These are phyloP conservation scores for Mucor lusitanicus DNA, from an alignment of 371 early-diverging fungal genomes.

Conservation along the genomic window DNA sequence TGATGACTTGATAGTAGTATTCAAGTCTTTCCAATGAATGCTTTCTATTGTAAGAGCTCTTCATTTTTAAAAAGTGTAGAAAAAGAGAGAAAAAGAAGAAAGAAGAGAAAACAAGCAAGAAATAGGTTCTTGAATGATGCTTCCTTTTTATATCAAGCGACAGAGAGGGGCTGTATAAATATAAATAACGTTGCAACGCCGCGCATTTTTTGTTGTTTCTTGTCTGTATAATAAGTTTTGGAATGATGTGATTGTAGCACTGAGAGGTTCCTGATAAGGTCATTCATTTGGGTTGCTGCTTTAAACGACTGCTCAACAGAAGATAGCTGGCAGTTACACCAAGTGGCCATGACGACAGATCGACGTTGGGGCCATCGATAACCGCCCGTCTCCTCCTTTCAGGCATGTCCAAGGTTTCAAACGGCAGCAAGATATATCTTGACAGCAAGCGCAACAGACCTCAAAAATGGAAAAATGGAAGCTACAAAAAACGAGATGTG, in stretches of 20 bases:
- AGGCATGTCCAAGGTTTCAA: background rate
- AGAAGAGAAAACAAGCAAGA: slow-evolving; percentile 1
- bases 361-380: slow-evolving; percentile 14
- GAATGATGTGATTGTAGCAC: background rate
- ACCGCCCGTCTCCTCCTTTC: slow-evolving; percentile 1
- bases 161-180: background rate
- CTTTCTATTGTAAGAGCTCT: slow-evolving; percentile 19
- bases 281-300: background rate
- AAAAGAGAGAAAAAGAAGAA: background rate
- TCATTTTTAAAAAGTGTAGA: slow-evolving; percentile 5
- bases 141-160: no score
- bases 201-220: background rate
- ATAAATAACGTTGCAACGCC: background rate
- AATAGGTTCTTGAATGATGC: background rate
- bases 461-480: slow-evolving; percentile 7
- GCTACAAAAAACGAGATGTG: background rate
- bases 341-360: slow-evolving; percentile 16
- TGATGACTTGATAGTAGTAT: slow-evolving; percentile 74
- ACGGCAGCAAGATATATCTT: background rate
- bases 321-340: background rate
- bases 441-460: background rate
- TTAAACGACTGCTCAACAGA: background rate
- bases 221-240: background rate
- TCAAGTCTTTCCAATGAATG: slow-evolving; percentile 63
- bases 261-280: background rate